Evolutionary conservation across 768 basidiomycete species (phyloP), one percentile per base, ranked within the genome.

Genomic region (Holtermannia corniformis): DNA sequence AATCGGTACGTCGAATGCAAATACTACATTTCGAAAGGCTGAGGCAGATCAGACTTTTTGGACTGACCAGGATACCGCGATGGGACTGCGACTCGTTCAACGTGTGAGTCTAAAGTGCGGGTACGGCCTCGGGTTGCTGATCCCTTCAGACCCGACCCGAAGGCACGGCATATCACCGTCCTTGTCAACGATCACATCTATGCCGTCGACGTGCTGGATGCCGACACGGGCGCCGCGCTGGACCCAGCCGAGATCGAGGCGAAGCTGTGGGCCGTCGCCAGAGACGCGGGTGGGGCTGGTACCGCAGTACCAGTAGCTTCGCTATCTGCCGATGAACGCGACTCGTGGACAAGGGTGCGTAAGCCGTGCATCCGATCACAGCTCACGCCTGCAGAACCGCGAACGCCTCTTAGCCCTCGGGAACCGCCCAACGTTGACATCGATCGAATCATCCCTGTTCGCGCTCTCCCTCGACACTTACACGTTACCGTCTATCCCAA

Each of bases 111-210:
- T n/a, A n/a, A n/a, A n/a, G n/a, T n/a, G n/a, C n/a, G n/a, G n/a
- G n/a, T n/a, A n/a, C n/a, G n/a, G n/a, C n/a, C n/a, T n/a, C n/a
- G n/a, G n/a, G n/a, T n/a, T n/a, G n/a, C n/a, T n/a, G n/a, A n/a
- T n/a, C n/a, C n/a, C n/a, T n/a, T n/a, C n/a, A n/a, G n/a, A 1
- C 78, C 81, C 1, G 60, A 77, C 1, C 58, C 75, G 1, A 67
- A 75, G 21, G 77, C 83, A 22, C 77, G 77, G 2, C 81, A 81
- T 59, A 72, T 91, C 43, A 74, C 85, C 21, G 74, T 95, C 41
- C 78, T 88, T 70, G 72, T 83, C 4, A 79, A 85, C 57, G 83
- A 86, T 72, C 87, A 82, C 79, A 81, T 81, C 60, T 95, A 95
- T 63, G 76, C 81, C 0, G 75, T 96, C 52, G 79, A 81, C 24